These are phyloP conservation scores for Melanomma pulvis-pyrius DNA, from an alignment of 495 filamentous ascomycete species.

Conservation along the genomic window DNA sequence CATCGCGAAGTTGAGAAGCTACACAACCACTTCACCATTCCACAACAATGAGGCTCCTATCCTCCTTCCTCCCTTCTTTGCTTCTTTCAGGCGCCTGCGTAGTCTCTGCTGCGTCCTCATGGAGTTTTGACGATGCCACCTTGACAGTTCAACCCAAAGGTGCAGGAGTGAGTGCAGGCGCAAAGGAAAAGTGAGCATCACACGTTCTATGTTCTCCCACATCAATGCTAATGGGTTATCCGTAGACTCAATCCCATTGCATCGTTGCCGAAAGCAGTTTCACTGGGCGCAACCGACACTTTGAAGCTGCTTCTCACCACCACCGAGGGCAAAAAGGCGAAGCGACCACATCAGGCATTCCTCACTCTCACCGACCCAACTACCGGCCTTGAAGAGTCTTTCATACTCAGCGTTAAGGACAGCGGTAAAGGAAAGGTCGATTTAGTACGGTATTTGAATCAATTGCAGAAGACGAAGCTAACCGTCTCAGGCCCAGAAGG, in stretches of 20 bases:
- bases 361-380: conserved; percentile 74
- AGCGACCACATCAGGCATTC: conserved; percentile 91
- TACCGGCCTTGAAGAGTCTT: conserved; percentile 84
- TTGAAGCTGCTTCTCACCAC: conserved; percentile 82
- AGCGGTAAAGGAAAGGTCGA: conserved; percentile 82
- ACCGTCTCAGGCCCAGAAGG: conserved; percentile 73
- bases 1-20: conserved; percentile 6
- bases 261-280: conserved; percentile 65
- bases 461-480: conserved; percentile 34
- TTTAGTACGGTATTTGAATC: conserved; percentile 60
- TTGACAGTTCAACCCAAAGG: conserved; percentile 75
- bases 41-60: conserved; percentile 33
- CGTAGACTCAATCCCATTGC: conserved; percentile 64
- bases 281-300: conserved; percentile 68
- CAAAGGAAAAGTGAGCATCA: conserved; percentile 70
- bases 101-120: conserved; percentile 65
- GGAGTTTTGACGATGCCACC: conserved; percentile 85
- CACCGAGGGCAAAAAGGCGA: conserved; percentile 74
- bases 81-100: conserved; percentile 40
- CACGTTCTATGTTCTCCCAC: background rate
- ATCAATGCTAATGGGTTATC: conserved; percentile 11
- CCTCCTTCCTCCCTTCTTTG: conserved; percentile 49
- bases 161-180: conserved; percentile 60
- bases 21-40: conserved; percentile 12
- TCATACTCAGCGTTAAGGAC: conserved; percentile 81